Base-by-base conservation (phyloP, 345 rosid species). In the Pistacia vera region DNA sequence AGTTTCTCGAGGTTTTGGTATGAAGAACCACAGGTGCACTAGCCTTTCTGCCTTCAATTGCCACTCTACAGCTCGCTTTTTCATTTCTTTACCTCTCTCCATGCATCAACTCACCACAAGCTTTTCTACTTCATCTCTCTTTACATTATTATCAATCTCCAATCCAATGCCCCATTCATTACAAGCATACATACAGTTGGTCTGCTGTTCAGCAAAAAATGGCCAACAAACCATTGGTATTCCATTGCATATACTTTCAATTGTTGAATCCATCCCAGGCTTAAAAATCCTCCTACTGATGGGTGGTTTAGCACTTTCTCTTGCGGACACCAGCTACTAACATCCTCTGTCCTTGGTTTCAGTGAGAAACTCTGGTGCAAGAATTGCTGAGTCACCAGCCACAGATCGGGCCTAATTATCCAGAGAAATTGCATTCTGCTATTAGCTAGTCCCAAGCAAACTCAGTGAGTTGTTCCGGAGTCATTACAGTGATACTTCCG, bases 391-490 rank as follows among this genome's bases (percentile, higher is more conserved):
- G n/a, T 68, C 76, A 11, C 77, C 81, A 20, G 11, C 33, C 61
- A 78, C 81, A 6, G 49, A 65, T 72, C 81, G 0, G 77, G 72
- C 74, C 80, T 71, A 18, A 80, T 66, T 7, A 80, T 63, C 77
- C 80, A 76, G 13, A 76, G 2, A 67, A 80, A 80, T 1, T 73
- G 70, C 46, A 14, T 70, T 38, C 44, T 60, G 77, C 83, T 80
- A 20, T 80, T 67, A 1, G 77, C 77, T 0, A 76, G 79, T 1
- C 80, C 70, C 66, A 17, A 0, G n/a, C 83, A 48, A 80, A 58
- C 72, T 80, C 80, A 10, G 30, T 52, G 16, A 76, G 48, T 16
- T 75, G 63, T 35, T 70, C 12, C 5, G 30, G 36, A 2, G 68
- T 41, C 63, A 74, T 25, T 0, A 76, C 33, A 18, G 66, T 28